phyloP scores from a whole-genome alignment of 495 filamentous ascomycete genomes.

The Rhypophila decipiens region DNA sequence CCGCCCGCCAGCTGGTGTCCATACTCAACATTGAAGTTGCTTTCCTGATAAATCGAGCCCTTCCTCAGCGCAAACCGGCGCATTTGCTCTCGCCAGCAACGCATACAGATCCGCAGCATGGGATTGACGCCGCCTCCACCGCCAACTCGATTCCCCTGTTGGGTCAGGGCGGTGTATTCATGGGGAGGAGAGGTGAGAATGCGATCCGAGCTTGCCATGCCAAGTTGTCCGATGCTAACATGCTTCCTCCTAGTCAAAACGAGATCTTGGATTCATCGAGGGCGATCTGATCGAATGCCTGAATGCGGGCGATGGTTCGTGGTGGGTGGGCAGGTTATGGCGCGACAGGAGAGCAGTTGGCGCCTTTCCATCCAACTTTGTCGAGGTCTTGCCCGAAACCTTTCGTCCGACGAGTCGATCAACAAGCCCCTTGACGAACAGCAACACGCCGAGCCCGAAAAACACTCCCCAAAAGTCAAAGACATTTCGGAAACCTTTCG shows the following conservation, averaged over 20 bases:
- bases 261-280: constrained; percentile 92
- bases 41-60: too few species aligned
- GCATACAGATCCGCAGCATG: too few species aligned
- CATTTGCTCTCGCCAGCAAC: constrained; percentile 1
- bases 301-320: constrained; percentile 93
- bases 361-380: constrained; percentile 94
- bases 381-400: constrained; percentile 76
- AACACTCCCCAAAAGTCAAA: constrained; percentile 51
- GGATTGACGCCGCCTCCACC: constrained; percentile 55
- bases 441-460: constrained; percentile 45
- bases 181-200: constrained; percentile 82
- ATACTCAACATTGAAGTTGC: too few species aligned
- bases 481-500: constrained; percentile 65
- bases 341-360: constrained; percentile 84
- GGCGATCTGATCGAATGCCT: constrained; percentile 97
- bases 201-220: too few species aligned
- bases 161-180: constrained; percentile 91
- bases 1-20: too few species aligned
- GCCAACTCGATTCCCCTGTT: constrained; percentile 87
- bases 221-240: too few species aligned
- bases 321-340: constrained; percentile 92
- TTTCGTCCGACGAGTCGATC: constrained; percentile 75
- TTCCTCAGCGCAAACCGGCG: neutral
- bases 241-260: constrained; percentile 64
- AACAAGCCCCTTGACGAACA: constrained; percentile 62